A percentile compares a stretch with the other conserved stretches of the same genome.
phyloP scores from a whole-genome alignment of 495 filamentous ascomycete species.

The Pseudomonodictys pantanalensis region DNA sequence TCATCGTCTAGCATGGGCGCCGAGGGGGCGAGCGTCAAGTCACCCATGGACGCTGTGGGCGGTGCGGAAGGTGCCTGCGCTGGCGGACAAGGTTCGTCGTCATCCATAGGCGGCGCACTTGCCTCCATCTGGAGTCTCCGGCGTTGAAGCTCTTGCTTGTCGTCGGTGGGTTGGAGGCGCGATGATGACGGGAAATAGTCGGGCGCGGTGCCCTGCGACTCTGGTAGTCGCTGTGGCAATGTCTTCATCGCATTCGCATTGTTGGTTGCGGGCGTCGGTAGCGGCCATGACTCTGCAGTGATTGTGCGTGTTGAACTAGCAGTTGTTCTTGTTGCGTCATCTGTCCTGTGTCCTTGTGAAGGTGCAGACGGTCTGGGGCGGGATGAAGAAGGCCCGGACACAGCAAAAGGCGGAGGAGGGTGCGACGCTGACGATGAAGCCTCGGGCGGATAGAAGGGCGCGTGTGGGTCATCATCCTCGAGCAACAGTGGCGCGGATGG shows the following conservation, averaged over 20 bases:
- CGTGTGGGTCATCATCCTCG: constrained; percentile 23
- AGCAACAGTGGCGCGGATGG: constrained; percentile 36
- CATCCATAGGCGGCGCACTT: constrained; percentile 62
- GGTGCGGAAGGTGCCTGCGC: constrained; percentile 3
- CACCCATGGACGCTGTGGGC: background rate
- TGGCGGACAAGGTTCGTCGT: constrained; percentile 29
- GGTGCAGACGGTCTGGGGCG: background rate
- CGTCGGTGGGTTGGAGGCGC: constrained; percentile 50
- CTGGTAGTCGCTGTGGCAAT: background rate
- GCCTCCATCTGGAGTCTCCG: constrained; percentile 67
- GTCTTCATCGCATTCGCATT: constrained; percentile 16
- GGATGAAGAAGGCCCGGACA: background rate
- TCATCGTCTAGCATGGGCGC: constrained; percentile 67
- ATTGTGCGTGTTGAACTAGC: constrained; percentile 6
- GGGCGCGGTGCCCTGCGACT: constrained; percentile 4
- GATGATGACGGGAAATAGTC: constrained; percentile 21
- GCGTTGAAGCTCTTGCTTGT: constrained; percentile 84
- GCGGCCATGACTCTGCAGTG: background rate
- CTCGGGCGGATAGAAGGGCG: constrained; percentile 14
- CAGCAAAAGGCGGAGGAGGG: background rate
- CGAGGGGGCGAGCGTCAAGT: constrained; percentile 46
- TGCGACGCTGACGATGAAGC: constrained; percentile 7
- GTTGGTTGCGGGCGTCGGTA: background rate
- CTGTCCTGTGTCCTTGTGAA: background rate
- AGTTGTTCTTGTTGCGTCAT: background rate